These are phyloP conservation scores for Lobulomyces angularis DNA, from an alignment of 192 early-diverging fungal genomes.

Conservation along the genomic window DNA sequence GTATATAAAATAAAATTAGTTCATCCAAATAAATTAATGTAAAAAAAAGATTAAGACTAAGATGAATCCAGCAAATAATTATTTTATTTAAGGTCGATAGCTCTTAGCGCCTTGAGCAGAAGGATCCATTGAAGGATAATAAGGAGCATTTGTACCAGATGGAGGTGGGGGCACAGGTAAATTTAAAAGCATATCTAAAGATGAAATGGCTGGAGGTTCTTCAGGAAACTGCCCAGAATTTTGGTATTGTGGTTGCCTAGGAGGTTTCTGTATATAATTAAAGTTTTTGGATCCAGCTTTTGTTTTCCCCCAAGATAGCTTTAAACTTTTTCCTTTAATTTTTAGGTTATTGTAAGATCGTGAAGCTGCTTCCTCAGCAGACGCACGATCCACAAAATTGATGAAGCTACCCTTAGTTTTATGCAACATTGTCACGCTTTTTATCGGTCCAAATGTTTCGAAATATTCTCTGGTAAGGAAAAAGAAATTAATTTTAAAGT, in stretches of 20 bases:
- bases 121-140: slow-evolving; percentile 22
- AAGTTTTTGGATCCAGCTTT: slow-evolving; percentile 5
- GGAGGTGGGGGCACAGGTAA: slow-evolving; percentile 17
- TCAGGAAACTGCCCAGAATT: slow-evolving; percentile 7
- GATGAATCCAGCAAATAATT: too few species aligned
- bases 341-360: slow-evolving; percentile 53
- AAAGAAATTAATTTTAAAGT: slow-evolving; percentile 5
- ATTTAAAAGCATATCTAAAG: slow-evolving; percentile 12
- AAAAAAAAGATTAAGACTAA: too few species aligned
- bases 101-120: too few species aligned
- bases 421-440: slow-evolving; percentile 66
- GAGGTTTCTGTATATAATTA: slow-evolving; percentile 4
- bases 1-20: too few species aligned
- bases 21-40: too few species aligned
- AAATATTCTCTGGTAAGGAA: slow-evolving; percentile 46
- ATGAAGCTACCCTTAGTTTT: slow-evolving; percentile 83
- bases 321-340: slow-evolving; percentile 56
- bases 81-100: too few species aligned
- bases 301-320: slow-evolving; percentile 70
- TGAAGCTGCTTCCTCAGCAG: slow-evolving; percentile 70
- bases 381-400: slow-evolving; percentile 65
- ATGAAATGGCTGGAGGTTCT: slow-evolving; percentile 12
- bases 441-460: slow-evolving; percentile 76
- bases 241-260: slow-evolving; percentile 13
- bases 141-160: slow-evolving; percentile 7